Base-by-base conservation (phyloP, 805 yeast species). In the Monosporozyma servazzii region DNA sequence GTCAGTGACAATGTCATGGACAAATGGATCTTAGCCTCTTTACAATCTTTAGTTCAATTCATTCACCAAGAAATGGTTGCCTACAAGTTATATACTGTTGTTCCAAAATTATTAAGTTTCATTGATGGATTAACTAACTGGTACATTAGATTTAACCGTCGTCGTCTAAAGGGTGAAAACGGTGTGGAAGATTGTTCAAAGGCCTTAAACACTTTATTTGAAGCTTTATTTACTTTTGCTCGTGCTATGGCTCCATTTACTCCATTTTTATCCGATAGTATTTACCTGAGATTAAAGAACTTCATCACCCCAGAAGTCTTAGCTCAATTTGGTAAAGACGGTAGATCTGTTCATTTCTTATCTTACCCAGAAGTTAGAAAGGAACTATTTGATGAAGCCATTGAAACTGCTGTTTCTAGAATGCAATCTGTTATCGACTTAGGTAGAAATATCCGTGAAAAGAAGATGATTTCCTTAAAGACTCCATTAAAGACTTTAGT, bases 201-300 rank as follows among this genome's bases (percentile, higher is more conserved):
- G 63, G 96, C 96, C 47, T 78, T 93, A 64, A 93, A 93, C 73
- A 86, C 97, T 23, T 75, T 93, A 70, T 82, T 90, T 52, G 96
- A 89, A 68, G 96, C 93, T 33, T 75, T 90, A 61, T 86, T 86
- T 69, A 88, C 88, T 45, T 81, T 93, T 64, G 84, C 81, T 48
- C 82, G 97, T 68, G 95, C 96, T 47, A 91, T 93, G 97, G 98
- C 98, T 53, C 99, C 99, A 58, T 93, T 93, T 74, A 90, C 98
- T 49, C 99, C 99, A 58, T 95, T 84, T 78, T 76, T 95, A 70
- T 76, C 98, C 48, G 99, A 93, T 65, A 81, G 80, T 63, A 86
- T 93, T 61, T 93, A 90, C 73, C 84, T 80, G 66, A 82, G 80
- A 70, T 73, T 93, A 72, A 79, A 75, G 64, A 74, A 72, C 46